A percentile compares a stretch with the other conserved stretches of the same genome.
Evolutionary conservation across 1,284 basidiomycete genomes (phyloP).

Genomic region (Ceratobasidium sp.): DNA sequence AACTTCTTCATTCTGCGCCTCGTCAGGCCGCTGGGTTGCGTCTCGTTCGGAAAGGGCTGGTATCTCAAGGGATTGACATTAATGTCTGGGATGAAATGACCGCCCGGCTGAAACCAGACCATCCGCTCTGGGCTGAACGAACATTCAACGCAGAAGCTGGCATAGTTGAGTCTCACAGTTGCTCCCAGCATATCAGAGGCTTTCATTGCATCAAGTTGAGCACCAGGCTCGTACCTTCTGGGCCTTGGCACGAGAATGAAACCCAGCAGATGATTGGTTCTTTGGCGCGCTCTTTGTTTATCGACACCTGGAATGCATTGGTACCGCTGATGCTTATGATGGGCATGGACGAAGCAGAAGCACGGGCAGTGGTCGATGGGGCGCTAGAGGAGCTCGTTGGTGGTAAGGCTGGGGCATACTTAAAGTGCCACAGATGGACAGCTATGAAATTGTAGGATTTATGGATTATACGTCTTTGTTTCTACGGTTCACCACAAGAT

Average conservation of each 20-base stretch:
- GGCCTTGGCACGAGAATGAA: constrained; percentile 18
- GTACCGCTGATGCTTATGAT: constrained; percentile 17
- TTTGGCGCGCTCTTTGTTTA: constrained; percentile 3
- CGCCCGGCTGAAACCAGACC: constrained; percentile 4
- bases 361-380: background rate
- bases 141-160: background rate
- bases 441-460: background rate
- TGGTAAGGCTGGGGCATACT: background rate
- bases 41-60: background rate
- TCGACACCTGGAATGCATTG: constrained; percentile 10
- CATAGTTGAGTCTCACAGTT: background rate
- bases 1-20: constrained; percentile 1
- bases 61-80: constrained; percentile 15
- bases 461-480: too few relatives aligned
- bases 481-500: too few relatives aligned
- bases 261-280: constrained; percentile 17
- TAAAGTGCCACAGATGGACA: constrained; percentile 3
- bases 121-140: constrained; percentile 11
- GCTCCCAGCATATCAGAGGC: background rate
- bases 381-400: constrained; percentile 15
- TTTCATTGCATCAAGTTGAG: constrained; percentile 12
- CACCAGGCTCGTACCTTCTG: constrained; percentile 14
- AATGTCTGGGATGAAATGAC: constrained; percentile 25
- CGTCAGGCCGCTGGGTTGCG: background rate
- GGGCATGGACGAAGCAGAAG: constrained; percentile 14